Conservation (phyloP, 1,139 yeast species). For the Meyerozyma athensensis region DNA sequence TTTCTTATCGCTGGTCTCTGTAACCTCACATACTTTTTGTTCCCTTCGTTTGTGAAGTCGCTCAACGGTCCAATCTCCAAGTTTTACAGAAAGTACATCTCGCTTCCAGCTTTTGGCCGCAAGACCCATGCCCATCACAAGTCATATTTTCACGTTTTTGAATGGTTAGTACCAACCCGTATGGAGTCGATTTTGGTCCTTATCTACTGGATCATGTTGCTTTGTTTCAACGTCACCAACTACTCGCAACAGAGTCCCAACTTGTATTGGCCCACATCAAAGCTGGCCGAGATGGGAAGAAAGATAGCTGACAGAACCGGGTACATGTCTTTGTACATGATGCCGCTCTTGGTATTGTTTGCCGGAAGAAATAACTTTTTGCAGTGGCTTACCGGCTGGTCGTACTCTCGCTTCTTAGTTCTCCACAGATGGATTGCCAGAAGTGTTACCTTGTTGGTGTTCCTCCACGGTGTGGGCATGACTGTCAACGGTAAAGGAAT, state of each 20-base stretch:
- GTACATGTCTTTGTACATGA: slow-evolving; percentile 38
- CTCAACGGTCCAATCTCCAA: slow-evolving; percentile 32
- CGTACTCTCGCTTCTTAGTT: slow-evolving; percentile 52
- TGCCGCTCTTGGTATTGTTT: slow-evolving; percentile 52
- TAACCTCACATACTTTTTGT: slow-evolving; percentile 27
- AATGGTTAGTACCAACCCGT: slow-evolving; percentile 57
- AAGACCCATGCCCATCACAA: slow-evolving; percentile 37
- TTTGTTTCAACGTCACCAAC: slow-evolving; percentile 7
- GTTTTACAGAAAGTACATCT: slow-evolving; percentile 34
- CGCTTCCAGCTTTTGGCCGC: slow-evolving; percentile 46
- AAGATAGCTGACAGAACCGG: slow-evolving; percentile 58
- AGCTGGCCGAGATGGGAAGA: slow-evolving; percentile 12
- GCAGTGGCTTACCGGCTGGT: slow-evolving; percentile 64
- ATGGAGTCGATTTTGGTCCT: slow-evolving; percentile 11
- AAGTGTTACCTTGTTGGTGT: slow-evolving; percentile 27
- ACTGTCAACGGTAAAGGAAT: slow-evolving; percentile 30
- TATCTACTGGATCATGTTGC: slow-evolving; percentile 9
- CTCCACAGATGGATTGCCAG: slow-evolving; percentile 69
- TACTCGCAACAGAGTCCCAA: slow-evolving; percentile 12
- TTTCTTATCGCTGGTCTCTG: slow-evolving; percentile 41
- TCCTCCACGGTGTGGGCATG: slow-evolving; percentile 48
- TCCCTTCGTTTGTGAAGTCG: slow-evolving; percentile 30
- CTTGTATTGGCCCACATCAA: slow-evolving; percentile 9
- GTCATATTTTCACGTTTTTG: slow-evolving; percentile 24
- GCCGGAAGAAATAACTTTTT: slow-evolving; percentile 67